A percentile compares a stretch with the other conserved stretches of the same genome.
Conservation (phyloP, 2,329 filamentous ascomycete genomes). For the Aspergillus pseudoterreus region DNA sequence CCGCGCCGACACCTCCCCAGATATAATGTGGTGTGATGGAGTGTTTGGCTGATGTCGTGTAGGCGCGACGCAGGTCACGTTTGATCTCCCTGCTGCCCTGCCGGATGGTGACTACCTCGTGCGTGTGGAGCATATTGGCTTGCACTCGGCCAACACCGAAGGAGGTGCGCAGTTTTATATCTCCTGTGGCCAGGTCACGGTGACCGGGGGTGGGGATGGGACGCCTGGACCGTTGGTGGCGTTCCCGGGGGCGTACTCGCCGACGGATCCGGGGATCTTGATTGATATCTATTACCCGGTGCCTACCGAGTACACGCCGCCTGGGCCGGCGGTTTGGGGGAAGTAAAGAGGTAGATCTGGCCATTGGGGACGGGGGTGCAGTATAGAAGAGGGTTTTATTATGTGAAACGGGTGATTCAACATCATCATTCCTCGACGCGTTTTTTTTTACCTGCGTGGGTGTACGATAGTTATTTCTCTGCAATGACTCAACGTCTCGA, state of each 20-base stretch:
- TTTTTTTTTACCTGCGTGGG: no score
- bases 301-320: background rate
- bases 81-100: constrained; percentile 43
- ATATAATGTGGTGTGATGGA: no score
- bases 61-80: constrained; percentile 6
- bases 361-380: no score
- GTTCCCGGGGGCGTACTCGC: constrained; percentile 14
- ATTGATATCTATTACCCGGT: constrained; percentile 12
- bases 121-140: constrained; percentile 48
- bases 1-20: background rate
- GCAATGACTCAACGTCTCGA: no score
- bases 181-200: constrained; percentile 42
- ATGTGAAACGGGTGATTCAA: no score
- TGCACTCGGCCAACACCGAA: constrained; percentile 39
- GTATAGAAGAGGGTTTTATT: no score
- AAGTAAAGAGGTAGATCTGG: no score
- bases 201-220: constrained; percentile 40
- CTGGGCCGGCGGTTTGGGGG: background rate
- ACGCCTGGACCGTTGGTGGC: constrained; percentile 9
- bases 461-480: no score
- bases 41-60: no score
- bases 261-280: constrained; percentile 10
- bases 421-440: no score
- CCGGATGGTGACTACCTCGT: constrained; percentile 48
- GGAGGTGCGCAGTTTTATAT: constrained; percentile 49